These are phyloP conservation scores for Tothia fuscella DNA, from an alignment of 2,329 filamentous ascomycete species.

Conservation along the genomic window DNA sequence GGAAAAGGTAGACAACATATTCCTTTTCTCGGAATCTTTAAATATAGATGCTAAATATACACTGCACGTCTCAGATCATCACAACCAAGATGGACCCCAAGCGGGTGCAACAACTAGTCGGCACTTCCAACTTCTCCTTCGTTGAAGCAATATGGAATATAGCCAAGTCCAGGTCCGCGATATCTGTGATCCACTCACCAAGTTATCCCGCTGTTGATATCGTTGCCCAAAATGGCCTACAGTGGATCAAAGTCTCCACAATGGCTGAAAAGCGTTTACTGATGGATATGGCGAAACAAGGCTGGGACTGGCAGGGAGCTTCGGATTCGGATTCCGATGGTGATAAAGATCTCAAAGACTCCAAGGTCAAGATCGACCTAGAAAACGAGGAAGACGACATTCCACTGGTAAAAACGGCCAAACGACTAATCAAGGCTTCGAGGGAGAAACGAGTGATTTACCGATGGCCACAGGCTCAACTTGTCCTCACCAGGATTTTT, in stretches of 20 bases:
- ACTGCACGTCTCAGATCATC: neutral
- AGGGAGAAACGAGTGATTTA: constrained; percentile 45
- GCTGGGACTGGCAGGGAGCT: constrained; percentile 38
- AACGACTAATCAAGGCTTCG: constrained; percentile 46
- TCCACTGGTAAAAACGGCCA: constrained; percentile 48
- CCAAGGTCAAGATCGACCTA: constrained; percentile 17
- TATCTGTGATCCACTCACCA: constrained; percentile 20
- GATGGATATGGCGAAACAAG: constrained; percentile 57
- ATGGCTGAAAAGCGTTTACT: constrained; percentile 51
- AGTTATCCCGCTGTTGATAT: constrained; percentile 42
- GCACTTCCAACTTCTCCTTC: constrained; percentile 55
- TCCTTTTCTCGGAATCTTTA: too few relatives aligned
- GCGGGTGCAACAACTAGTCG: constrained; percentile 40
- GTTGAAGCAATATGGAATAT: constrained; percentile 51
- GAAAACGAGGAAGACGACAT: constrained; percentile 41
- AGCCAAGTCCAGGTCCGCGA: constrained; percentile 44
- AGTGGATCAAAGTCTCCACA: constrained; percentile 59
- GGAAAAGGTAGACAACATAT: constrained; percentile 9
- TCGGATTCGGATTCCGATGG: constrained; percentile 33
- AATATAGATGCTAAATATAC: too few relatives aligned
- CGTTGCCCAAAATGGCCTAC: constrained; percentile 47
- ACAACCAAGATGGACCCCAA: constrained; percentile 11
- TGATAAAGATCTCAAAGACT: constrained; percentile 29
- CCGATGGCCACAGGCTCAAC: constrained; percentile 44
- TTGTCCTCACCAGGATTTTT: constrained; percentile 49